Base-by-base conservation (phyloP, 176 grass and related monocot species). In the Luzula sylvatica region DNA sequence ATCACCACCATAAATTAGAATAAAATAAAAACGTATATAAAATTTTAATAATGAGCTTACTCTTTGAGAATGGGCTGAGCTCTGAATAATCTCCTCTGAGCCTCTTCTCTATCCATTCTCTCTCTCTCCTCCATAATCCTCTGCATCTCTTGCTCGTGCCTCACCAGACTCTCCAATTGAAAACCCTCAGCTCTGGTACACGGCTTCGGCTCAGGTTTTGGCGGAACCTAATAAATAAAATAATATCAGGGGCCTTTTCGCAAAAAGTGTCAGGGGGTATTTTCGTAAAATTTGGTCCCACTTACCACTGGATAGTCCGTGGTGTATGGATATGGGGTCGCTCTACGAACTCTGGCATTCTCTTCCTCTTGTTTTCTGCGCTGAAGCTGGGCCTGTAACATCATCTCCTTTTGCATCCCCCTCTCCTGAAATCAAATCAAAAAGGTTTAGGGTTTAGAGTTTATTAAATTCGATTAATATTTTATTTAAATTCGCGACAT, bases 281-380 rank as follows among this genome's bases (percentile, higher is more conserved):
- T 35, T 35, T 35, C 30, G 1, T 35, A 35, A 35, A 35, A 7
- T 35, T n/a, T n/a, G n/a, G n/a, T 32, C 29, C 8, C 29, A 43
- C 24, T 51, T 83, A 98, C 93, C 69, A 83, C 86, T 51, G 93
- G 93, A 47, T 83, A 98, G 46, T 98, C 86, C 14, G 86, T 98
- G 11, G 93, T 83, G 41, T 98, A 98, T 14, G 93, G 93, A 7
- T 98, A 98, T 38, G 93, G 81, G 18, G 60, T 87, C 65, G 93
- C 93, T 49, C 80, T 98, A 32, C n/a, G 82, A 72, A 80, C 42
- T 61, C 75, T 77, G 23, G 86, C 71, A 27, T 67, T 92, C 57
- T 86, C 81, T 25, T 98, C 86, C 24, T 92, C 75, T 59, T 83
- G 61, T 47, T 98, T 52, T 67, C 80, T 90, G n/a, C 76, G 78